Percentiles rank a stretch among this genome's conserved stretches.
Evolutionary conservation across 306 rosid species (phyloP).

Genomic region (Cucurbita moschata): DNA sequence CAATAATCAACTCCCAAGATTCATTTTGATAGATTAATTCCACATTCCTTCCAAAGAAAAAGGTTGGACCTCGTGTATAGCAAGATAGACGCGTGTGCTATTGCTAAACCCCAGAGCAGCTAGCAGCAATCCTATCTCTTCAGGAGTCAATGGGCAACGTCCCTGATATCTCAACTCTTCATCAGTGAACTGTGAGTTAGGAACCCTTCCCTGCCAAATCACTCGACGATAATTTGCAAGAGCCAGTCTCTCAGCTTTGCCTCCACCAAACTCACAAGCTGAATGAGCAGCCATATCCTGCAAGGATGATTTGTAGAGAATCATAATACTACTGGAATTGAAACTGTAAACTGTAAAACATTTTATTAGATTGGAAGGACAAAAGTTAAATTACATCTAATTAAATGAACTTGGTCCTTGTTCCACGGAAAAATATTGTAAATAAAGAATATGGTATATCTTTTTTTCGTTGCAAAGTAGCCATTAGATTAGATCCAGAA

Average conservation of each 20-base stretch:
- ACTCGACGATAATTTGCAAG: slow-evolving; percentile 84
- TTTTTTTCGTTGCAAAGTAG: background rate
- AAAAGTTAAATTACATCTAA: background rate
- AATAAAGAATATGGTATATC: background rate
- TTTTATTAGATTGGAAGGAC: background rate
- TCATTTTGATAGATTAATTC: background rate
- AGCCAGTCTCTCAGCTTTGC: slow-evolving; percentile 74
- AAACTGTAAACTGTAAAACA: background rate
- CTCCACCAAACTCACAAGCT: slow-evolving; percentile 97
- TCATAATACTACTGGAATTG: background rate
- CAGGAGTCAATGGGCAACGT: slow-evolving; percentile 95
- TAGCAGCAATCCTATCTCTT: slow-evolving; percentile 85
- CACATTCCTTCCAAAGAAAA: background rate
- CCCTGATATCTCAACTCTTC: slow-evolving; percentile 76
- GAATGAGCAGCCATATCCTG: slow-evolving; percentile 99
- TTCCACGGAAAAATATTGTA: background rate
- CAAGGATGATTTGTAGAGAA: background rate
- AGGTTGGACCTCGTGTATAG: slow-evolving; percentile 69
- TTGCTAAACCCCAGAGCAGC: slow-evolving; percentile 86
- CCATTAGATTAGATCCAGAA: background rate
- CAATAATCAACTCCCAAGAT: background rate
- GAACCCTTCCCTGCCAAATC: slow-evolving; percentile 95
- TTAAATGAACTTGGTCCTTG: background rate
- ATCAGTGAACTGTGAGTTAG: slow-evolving; percentile 84
- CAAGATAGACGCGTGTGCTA: slow-evolving; percentile 74